Base-by-base conservation (phyloP, 371 early-diverging fungal species). In the Blastocladiella emersonii region DNA sequence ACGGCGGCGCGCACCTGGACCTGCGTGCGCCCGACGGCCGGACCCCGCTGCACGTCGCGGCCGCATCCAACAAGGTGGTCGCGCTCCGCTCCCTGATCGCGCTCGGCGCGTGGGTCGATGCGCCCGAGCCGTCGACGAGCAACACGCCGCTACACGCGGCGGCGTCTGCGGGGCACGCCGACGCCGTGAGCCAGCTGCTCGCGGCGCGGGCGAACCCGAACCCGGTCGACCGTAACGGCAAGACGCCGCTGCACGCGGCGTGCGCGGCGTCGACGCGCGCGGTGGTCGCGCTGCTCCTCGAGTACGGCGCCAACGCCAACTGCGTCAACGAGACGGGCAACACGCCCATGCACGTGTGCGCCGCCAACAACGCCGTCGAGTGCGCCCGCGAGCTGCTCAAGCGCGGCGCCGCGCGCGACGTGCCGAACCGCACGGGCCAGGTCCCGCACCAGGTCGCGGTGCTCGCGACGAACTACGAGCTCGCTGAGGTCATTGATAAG, bases 301-400 rank as follows among this genome's bases (percentile, higher is more conserved):
- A 78, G 64, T 69, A 62, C 53, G 80, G 78, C 25, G 69, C 71
- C 15, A 68, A 72, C 55, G 57, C 75, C 34, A 68, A 76, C 34
- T 70, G 71, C 1, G 55, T 62, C 5, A 78, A 78, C 61, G 68
- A 67, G 0, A 72, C 73, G n/a, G 78, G 80, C 15, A 80, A 80
- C 65, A 78, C 80, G 15, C 80, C 80, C 0, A 68, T 80, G 17
- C 80, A 80, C 53, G 69, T 76, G 5, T 70, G 75, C 12, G 76
- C 76, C 6, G 72, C 75, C 1, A 63, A 75, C 17, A 76, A 74
- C 49, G 69, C 72, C 10, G 70, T 67, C 60, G 76, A 76, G 56
- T 72, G 75, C 49, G 70, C 73, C 12, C 66, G 64, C 36, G 71
- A 72, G 73, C 66, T 80, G 27, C 62, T 78, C 57, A 66, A 73